Percentiles rank a stretch among this genome's conserved stretches.
Evolutionary conservation across 768 basidiomycete species (phyloP).

Genomic region (Russula olivacea): DNA sequence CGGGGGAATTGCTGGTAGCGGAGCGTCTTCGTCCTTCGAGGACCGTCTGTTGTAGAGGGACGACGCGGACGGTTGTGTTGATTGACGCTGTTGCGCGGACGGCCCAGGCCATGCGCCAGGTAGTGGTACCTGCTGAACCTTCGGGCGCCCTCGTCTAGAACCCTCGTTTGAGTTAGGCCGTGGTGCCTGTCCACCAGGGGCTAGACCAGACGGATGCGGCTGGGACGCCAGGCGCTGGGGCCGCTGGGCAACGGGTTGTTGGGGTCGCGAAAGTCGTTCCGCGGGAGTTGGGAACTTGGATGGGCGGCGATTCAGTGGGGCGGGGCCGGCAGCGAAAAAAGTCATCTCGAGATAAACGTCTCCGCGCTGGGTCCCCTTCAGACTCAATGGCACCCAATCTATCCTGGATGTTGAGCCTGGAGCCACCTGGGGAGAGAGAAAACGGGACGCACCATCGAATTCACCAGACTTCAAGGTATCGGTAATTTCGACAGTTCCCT

Average conservation of each 20-base stretch:
- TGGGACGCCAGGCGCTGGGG: slow-evolving; percentile 2
- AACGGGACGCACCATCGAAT: slow-evolving; percentile 68
- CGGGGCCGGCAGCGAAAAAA: slow-evolving; percentile 69
- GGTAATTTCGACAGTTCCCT: slow-evolving; percentile 66
- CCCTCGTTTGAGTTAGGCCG: not conserved
- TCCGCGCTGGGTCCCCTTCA: slow-evolving; percentile 63
- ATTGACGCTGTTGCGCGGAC: slow-evolving; percentile 8
- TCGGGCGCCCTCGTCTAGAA: slow-evolving; percentile 4
- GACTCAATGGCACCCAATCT: slow-evolving; percentile 66
- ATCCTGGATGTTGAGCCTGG: not conserved
- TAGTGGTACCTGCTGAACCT: slow-evolving; percentile 6
- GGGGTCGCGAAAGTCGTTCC: slow-evolving; percentile 18
- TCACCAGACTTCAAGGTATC: slow-evolving; percentile 81
- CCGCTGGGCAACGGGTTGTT: slow-evolving; percentile 5
- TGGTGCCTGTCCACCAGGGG: slow-evolving; percentile 3
- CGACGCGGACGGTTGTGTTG: not conserved
- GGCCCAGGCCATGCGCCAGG: slow-evolving; percentile 14
- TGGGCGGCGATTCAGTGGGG: slow-evolving; percentile 35
- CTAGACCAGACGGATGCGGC: not conserved
- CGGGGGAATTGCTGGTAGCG: slow-evolving; percentile 14
- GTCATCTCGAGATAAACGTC: slow-evolving; percentile 93
- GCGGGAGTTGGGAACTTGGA: slow-evolving; percentile 29
- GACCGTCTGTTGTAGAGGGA: not conserved
- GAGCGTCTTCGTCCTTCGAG: slow-evolving; percentile 1
- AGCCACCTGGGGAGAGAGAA: not conserved